A percentile compares a stretch with the other conserved stretches of the same genome.
Conservation (phyloP, 148 eudicot genomes). For the Cornus florida region DNA sequence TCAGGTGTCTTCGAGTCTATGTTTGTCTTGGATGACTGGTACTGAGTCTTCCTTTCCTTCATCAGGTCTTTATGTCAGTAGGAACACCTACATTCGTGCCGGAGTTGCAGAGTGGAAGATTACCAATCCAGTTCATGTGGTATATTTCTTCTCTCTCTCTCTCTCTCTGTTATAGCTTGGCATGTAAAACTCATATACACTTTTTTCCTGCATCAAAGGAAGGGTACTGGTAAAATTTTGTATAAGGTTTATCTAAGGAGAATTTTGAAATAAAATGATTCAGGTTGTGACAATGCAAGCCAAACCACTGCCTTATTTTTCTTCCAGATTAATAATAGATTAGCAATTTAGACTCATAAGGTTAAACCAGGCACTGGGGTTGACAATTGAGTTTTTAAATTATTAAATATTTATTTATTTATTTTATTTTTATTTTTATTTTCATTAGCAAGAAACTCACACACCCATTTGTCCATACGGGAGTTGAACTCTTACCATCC, state of each 20-base stretch:
- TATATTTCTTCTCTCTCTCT: slow-evolving; percentile 23
- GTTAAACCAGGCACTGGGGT: no score
- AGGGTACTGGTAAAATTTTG: neutral
- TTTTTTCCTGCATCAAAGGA: neutral
- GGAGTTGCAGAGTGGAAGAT: slow-evolving; percentile 92
- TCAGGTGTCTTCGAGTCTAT: no score
- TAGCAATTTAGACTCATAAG: no score
- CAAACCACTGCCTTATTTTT: neutral
- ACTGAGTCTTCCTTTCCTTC: slow-evolving; percentile 5
- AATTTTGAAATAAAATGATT: neutral
- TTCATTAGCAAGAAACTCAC: no score
- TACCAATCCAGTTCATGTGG: slow-evolving; percentile 89
- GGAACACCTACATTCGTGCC: slow-evolving; percentile 89
- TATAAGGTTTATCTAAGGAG: neutral
- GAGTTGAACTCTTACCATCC: no score
- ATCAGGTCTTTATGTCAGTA: slow-evolving; percentile 84
- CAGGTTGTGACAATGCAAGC: neutral
- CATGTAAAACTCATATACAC: neutral
- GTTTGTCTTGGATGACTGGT: no score
- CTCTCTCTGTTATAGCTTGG: slow-evolving; percentile 3
- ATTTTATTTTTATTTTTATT: no score
- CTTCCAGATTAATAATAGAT: no score
- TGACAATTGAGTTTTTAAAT: no score
- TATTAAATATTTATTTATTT: no score
- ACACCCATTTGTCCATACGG: no score